Base-by-base conservation (phyloP, 371 early-diverging fungal genomes). In the Choanephora cucurbitarum region DNA sequence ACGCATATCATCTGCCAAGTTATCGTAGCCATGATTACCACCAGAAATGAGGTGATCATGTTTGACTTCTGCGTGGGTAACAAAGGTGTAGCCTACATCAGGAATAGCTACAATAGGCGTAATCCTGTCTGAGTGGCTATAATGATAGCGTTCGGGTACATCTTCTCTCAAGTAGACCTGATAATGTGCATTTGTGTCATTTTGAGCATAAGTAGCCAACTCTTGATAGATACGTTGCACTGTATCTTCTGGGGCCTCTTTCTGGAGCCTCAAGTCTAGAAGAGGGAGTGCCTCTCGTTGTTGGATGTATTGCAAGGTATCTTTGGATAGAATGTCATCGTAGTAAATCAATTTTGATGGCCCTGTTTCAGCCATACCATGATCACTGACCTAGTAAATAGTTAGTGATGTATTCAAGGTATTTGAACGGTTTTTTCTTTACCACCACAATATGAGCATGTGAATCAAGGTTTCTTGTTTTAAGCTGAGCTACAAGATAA, bases 1-100 rank as follows among this genome's bases (percentile, higher is more conserved):
- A 2, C 87, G 82, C 96, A 97, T 97, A 19, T 90, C 87, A 1
- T 72, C 75, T 18, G 81, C 73, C 49, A 80, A 47, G 64, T 90
- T 85, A 64, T 95, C 91, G 69, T 93, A 96, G 2, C 98, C 98
- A 71, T 96, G 96, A 18, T 84, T 80, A 3, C 94, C 96, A 1
- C 71, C 63, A 4, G 75, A 69, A 11, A 64, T 58, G 44, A 69
- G 67, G 7, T 60, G 10, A 8, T 21, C 48, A 44, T n/a, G 52
- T 22, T 74, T 67, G 49, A 61, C 68, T 42, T 73, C 57, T 19
- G 70, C 57, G 49, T 77, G 77, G 1, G 81, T 73, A 3, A 78
- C 70, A 86, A 79, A 5, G n/a, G 76, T 66, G 55, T 85, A 79
- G 1, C 86, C 90, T 1, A 81, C 61, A 24, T 90, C 87, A 5